These are phyloP conservation scores for Venturia effusa DNA, from an alignment of 2,329 filamentous ascomycete species.

Conservation along the genomic window DNA sequence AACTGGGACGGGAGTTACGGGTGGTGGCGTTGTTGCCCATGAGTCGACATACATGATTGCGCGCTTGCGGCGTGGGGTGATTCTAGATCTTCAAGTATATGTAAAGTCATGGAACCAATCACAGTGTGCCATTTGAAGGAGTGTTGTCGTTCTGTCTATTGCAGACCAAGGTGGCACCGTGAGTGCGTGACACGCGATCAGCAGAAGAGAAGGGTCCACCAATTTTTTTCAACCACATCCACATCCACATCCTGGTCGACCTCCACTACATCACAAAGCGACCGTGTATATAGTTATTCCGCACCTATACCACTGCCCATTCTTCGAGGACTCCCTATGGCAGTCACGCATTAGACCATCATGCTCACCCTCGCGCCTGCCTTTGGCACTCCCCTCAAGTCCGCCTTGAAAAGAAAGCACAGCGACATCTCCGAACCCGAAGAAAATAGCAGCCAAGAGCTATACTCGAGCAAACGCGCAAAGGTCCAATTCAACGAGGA, in stretches of 20 bases:
- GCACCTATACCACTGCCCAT: too few relatives aligned
- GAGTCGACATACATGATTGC: not conserved
- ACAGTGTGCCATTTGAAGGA: too few relatives aligned
- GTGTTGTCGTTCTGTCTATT: too few relatives aligned
- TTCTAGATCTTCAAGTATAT: not conserved
- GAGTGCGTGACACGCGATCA: constrained; percentile 1
- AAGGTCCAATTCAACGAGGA: constrained; percentile 7
- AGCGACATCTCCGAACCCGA: constrained; percentile 1
- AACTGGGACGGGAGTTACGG: not conserved
- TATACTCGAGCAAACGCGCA: constrained; percentile 1
- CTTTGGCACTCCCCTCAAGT: constrained; percentile 6
- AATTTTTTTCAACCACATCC: not conserved
- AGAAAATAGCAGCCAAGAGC: not conserved
- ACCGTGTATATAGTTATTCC: too few relatives aligned
- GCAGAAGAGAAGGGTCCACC: not conserved
- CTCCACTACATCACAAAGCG: not conserved
- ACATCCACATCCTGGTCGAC: not conserved
- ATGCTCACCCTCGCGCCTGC: constrained; percentile 5
- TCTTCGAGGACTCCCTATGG: not conserved
- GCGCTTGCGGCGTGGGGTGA: not conserved
- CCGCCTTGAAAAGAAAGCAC: constrained; percentile 8
- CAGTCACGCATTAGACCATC: not conserved
- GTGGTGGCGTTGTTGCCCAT: not conserved
- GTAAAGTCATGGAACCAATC: too few relatives aligned
- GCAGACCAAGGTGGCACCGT: not conserved